Evolutionary conservation across 106 monocot species (phyloP), one percentile per base, ranked within the genome.

Genomic region (Dendrobium officinale): DNA sequence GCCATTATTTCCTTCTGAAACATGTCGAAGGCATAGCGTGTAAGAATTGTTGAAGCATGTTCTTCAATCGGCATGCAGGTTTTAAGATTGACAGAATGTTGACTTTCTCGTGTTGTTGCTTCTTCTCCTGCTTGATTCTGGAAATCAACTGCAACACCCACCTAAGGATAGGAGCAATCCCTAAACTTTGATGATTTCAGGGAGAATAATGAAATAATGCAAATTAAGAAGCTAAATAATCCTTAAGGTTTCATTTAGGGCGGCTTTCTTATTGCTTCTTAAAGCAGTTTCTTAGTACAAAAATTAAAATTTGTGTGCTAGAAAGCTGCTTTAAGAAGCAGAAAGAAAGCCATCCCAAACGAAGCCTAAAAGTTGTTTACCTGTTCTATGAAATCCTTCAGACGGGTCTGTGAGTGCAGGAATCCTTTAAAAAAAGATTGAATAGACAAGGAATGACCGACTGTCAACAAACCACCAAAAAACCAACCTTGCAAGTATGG

Each of bases 61-160:
- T 92, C 92, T 85, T 95, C 95, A 37, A 95, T 84, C 2, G 95
- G 95, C 84, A 95, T 82, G 83, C 87, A 90, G 74, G 92, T 95
- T 82, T 87, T 95, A 7, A 88, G 78, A 49, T 85, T 89, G 44
- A 85, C 15, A 49, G 55, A 47, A n/a, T 82, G 77, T 77, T 88
- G 85, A 24, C 73, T 92, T 85, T 89, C 84, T 64, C 81, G 82
- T 31, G 86, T 77, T 8, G 85, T 86, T 80, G 88, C 86, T 82
- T 94, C 94, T 84, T 91, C 94, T 43, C 85, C 85, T 78, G 92
- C 92, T 84, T 95, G 95, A 83, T 87, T 90, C 80, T 90, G 90
- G 75, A 92, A 92, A 84, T 92, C 95, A 77, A 92, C 90, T 16
- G 92, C 95, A 61, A 92, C 79, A 67, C 88, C 88, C 67, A 95